Conservation (phyloP, 108 stramenopile genomes). For the Hondaea fermentalgiana region DNA sequence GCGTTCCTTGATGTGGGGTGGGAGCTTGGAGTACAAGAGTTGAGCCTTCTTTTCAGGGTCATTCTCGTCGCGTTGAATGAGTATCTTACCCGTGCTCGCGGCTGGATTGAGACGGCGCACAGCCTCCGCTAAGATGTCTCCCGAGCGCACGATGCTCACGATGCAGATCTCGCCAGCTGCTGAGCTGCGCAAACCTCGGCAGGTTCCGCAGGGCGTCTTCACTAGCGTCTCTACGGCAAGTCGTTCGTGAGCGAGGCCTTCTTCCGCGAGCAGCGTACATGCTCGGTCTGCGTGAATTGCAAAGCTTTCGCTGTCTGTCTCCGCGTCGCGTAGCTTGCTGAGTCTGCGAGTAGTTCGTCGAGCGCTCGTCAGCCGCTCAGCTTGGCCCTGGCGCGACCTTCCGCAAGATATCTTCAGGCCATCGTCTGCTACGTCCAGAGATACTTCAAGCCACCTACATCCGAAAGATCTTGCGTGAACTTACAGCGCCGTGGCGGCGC, state of each 20-base stretch:
- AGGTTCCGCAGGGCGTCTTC: slow-evolving; percentile 64
- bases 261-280: slow-evolving; percentile 67
- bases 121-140: slow-evolving; percentile 75
- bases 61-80: slow-evolving; percentile 90
- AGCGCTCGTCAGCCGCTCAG: not conserved
- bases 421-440: not conserved
- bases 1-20: slow-evolving; percentile 59
- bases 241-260: slow-evolving; percentile 66
- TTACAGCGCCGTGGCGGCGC: not conserved
- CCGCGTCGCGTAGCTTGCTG: not conserved
- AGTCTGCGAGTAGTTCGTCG: not conserved
- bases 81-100: slow-evolving; percentile 75
- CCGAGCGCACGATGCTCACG: slow-evolving; percentile 85
- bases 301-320: not conserved
- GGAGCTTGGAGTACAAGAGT: slow-evolving; percentile 84
- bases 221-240: slow-evolving; percentile 31
- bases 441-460: not conserved
- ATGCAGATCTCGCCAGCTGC: slow-evolving; percentile 52
- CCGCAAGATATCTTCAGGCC: not conserved
- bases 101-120: slow-evolving; percentile 68
- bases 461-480: not conserved
- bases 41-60: slow-evolving; percentile 65
- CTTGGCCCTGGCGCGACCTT: not conserved
- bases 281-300: not conserved
- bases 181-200: slow-evolving; percentile 36